Base-by-base conservation (phyloP, 1,139 yeast species). In the Diutina siamensis region DNA sequence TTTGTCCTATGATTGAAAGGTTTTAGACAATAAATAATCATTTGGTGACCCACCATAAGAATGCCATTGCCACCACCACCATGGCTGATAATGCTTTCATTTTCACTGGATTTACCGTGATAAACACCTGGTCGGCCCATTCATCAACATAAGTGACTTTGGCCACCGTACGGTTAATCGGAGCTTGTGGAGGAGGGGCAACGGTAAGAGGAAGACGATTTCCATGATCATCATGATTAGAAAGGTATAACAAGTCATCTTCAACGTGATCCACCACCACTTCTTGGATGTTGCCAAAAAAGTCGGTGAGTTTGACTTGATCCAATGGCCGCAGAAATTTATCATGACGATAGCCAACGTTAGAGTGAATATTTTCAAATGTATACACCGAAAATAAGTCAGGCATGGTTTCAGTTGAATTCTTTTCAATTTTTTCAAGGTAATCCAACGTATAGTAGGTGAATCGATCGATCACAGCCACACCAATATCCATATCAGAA, bases 391-490 rank as follows among this genome's bases (percentile, higher is more conserved):
- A 89, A 58, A 92, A 86, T 49, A 94, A 65, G 56, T 89, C 95
- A 55, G 83, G 80, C 61, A 92, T 68, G 2, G 97, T 86, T 48
- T 69, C 68, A 40, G 78, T 71, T 1, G 95, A 85, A 53, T 79
- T 80, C 61, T 81, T 83, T 48, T 83, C 81, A 36, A 88, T 78
- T 31, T 72, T 72, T 63, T 92, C 99, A 58, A 94, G 72, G 57
- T 80, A 94, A 49, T 89, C 97, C 56, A 94, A 71, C 44, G 89
- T 89, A 63, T 79, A 88, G 62, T 88, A 89, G 0, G 99, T 92
- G 63, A 92, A 92, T 54, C 98, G 71, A 62, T 92, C 99, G 58
- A 92, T 92, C 12, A 92, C 97, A 0, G 98, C 97, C 47, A 94
- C 98, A 2, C 99, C 99, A 45, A 92, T 80, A 57, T 92, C 97